Evolutionary conservation across 1,139 yeast genomes (phyloP).

Genomic region (Debaryomyces coudertii): DNA sequence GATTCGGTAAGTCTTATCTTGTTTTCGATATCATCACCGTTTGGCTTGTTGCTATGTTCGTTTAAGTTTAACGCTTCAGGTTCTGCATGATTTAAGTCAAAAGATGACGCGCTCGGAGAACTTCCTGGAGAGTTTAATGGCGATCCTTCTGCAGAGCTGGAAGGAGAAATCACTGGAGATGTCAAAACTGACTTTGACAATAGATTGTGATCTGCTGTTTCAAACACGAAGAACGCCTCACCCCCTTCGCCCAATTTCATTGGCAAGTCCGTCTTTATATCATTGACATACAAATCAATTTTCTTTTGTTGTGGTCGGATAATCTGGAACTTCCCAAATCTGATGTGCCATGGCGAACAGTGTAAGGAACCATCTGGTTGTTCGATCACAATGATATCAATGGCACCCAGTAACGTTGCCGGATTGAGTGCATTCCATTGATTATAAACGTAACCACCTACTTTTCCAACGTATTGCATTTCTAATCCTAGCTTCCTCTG

Average conservation of each 20-base stretch:
- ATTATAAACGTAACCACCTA: constrained; percentile 90
- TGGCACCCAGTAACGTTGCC: constrained; percentile 94
- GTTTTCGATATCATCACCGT: constrained; percentile 29
- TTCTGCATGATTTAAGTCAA: constrained; percentile 21
- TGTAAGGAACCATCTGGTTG: constrained; percentile 80
- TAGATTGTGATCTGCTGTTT: constrained; percentile 59
- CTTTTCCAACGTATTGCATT: constrained; percentile 97
- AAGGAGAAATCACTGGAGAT: constrained; percentile 89
- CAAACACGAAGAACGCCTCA: constrained; percentile 96
- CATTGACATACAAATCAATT: constrained; percentile 87
- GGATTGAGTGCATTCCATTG: constrained; percentile 98
- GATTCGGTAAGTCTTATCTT: constrained; percentile 30
- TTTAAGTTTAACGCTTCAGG: constrained; percentile 43
- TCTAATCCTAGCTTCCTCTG: constrained; percentile 2
- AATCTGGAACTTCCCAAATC: constrained; percentile 93
- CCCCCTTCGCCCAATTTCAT: constrained; percentile 99
- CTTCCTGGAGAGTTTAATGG: constrained; percentile 40
- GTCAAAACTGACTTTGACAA: constrained; percentile 83
- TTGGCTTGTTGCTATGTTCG: constrained; percentile 11
- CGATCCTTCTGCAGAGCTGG: constrained; percentile 64
- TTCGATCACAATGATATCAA: constrained; percentile 95
- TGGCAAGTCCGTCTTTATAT: constrained; percentile 76
- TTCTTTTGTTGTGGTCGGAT: constrained; percentile 96
- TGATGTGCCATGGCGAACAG: constrained; percentile 95
- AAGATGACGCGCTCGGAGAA: constrained; percentile 16